These are phyloP conservation scores for Penicillium griseofulvum DNA, from an alignment of 2,329 filamentous ascomycete genomes.

Conservation along the genomic window DNA sequence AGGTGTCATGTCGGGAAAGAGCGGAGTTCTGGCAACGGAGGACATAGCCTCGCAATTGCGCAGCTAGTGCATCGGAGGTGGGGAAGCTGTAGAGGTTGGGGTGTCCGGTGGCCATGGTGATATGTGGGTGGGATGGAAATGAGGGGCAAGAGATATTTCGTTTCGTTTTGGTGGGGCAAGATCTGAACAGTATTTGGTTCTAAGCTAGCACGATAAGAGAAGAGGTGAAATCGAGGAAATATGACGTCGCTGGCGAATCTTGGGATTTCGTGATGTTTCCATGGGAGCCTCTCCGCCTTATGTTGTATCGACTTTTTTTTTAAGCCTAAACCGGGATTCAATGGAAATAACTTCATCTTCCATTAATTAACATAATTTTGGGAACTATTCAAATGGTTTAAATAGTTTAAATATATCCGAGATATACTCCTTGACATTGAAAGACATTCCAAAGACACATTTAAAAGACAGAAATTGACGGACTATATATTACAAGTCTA, in stretches of 20 bases:
- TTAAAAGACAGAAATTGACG: too few species aligned
- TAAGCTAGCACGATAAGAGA: background rate
- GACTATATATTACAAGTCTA: too few species aligned
- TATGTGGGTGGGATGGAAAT: conserved; percentile 3
- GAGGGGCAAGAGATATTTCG: conserved; percentile 5
- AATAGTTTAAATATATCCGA: too few species aligned
- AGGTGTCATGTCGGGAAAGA: conserved; percentile 73
- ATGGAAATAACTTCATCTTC: too few species aligned
- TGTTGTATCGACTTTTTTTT: too few species aligned
- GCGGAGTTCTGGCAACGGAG: conserved; percentile 78
- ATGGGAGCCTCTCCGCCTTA: background rate
- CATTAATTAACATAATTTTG: too few species aligned
- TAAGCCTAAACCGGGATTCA: too few species aligned
- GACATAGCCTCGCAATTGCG: conserved; percentile 76
- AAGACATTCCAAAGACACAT: too few species aligned
- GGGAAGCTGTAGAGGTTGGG: conserved; percentile 77
- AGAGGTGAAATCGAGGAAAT: background rate
- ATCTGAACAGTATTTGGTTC: background rate
- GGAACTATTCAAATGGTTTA: too few species aligned
- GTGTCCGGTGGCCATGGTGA: conserved; percentile 37
- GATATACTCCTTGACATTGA: too few species aligned
- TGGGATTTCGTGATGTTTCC: background rate
- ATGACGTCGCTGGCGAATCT: conserved; percentile 7
- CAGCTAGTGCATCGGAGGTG: conserved; percentile 66
- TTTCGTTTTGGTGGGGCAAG: background rate